Evolutionary conservation across 352 stramenopile species (phyloP), one percentile per base, ranked within the genome.

Genomic region (Globisporangium cystogenes): DNA sequence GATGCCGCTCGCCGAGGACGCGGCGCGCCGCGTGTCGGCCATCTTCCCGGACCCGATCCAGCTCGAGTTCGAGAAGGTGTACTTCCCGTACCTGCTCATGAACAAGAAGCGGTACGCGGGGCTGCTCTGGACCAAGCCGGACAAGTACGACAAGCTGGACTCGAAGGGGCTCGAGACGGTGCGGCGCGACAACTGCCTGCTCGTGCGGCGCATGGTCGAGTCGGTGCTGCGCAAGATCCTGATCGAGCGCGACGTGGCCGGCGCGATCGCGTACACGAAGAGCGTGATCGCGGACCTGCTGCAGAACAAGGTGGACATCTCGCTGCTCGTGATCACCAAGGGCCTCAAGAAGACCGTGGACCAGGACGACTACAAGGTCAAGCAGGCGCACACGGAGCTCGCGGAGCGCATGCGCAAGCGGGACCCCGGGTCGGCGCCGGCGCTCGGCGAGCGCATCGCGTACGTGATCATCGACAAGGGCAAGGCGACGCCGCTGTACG

Each of bases 241-340:
- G 35, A 99, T 99, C 40, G 90, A 99, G 26, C 83, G 93, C 21
- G 85, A 99, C 62, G 96, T 99, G 18, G 65, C 94, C 10, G 93
- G 87, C 20, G 97, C 97, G 5, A 98, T 99, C 53, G 64, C 82
- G 47, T 99, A 99, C 72, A 97, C 97, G 31, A 99, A 99, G 65
- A 86, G 80, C 23, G 90, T 98, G 52, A 99, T 99, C 60, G 86
- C 92, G 10, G 94, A 99, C 69, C 70, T 99, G 23, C 68, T 99
- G n/a, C 96, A 99, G 75, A 99, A 99, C 72, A 98, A 98, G 54
- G 96, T 99, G 65, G 97, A 99, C 72, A 99, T 99, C 51, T 99
- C 93, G n/a, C 76, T 98, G 39, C 73, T 99, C 31, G 97, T 99
- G 31, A 99, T 99, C 68, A 99, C 97, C 2, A 99, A 99, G 67